A percentile compares a stretch with the other conserved stretches of the same genome.
Evolutionary conservation across 2,329 filamentous ascomycete species (phyloP).

Genomic region (Paraphaeosphaeria sporulosa): DNA sequence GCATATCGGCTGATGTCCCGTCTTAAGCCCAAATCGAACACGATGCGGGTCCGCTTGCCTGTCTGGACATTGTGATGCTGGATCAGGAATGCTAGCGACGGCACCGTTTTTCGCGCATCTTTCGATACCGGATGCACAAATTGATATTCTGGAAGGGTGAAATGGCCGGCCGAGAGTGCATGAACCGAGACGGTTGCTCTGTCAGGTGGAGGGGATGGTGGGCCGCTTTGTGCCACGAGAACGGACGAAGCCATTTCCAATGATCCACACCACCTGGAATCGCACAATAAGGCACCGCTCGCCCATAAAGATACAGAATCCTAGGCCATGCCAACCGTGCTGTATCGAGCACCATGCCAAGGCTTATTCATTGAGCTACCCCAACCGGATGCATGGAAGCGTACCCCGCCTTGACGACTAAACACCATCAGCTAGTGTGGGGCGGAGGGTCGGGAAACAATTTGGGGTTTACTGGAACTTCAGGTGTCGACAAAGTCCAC

Average conservation of each 20-base stretch:
- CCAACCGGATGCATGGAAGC: neutral
- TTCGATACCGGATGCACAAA: slow-evolving; percentile 57
- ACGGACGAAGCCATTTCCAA: slow-evolving; percentile 21
- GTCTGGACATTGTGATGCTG: slow-evolving; percentile 53
- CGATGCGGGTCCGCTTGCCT: slow-evolving; percentile 48
- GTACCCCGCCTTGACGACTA: slow-evolving; percentile 8
- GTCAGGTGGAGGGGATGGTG: slow-evolving; percentile 24
- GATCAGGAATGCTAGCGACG: slow-evolving; percentile 63
- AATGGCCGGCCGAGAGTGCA: slow-evolving; percentile 47
- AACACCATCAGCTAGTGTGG: slow-evolving; percentile 9
- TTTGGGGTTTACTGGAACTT: neutral
- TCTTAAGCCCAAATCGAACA: slow-evolving; percentile 65
- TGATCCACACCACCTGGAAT: neutral
- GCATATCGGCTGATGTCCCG: slow-evolving; percentile 56
- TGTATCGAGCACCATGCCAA: slow-evolving; percentile 3
- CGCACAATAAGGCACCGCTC: neutral
- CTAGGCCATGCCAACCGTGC: neutral
- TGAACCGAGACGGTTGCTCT: slow-evolving; percentile 44
- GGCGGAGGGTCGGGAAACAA: slow-evolving; percentile 6
- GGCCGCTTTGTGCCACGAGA: slow-evolving; percentile 16
- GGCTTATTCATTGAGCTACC: neutral
- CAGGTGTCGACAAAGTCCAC: neutral
- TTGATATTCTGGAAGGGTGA: slow-evolving; percentile 58
- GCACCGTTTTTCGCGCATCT: slow-evolving; percentile 57
- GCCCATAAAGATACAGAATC: neutral